Percentiles rank a stretch among this genome's conserved stretches.
phyloP scores from a whole-genome alignment of 2,329 filamentous ascomycete species.

The Penicillium sp. region DNA sequence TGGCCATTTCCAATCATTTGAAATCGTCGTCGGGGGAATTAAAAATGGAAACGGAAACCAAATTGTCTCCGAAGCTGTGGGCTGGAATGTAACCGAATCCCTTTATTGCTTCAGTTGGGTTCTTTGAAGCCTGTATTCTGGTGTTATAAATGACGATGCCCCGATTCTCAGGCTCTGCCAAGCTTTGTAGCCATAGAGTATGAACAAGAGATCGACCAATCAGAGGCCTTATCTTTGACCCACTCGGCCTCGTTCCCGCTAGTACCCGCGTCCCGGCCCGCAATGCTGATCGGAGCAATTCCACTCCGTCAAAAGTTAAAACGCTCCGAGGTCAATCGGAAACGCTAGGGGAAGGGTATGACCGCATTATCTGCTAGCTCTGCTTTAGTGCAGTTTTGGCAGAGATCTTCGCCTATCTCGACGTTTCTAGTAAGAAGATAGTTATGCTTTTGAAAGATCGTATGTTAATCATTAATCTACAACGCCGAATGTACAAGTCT shows the following conservation, averaged over 20 bases:
- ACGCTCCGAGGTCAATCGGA: too few relatives aligned
- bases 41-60: not conserved
- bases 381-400: too few relatives aligned
- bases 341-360: too few relatives aligned
- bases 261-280: not conserved
- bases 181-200: constrained; percentile 5
- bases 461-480: too few relatives aligned
- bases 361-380: too few relatives aligned
- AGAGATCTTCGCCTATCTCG: too few relatives aligned
- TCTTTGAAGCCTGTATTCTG: constrained; percentile 5
- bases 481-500: too few relatives aligned
- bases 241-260: not conserved
- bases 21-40: not conserved
- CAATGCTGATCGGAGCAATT: not conserved
- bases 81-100: not conserved
- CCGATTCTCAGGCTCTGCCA: constrained; percentile 12
- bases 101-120: not conserved
- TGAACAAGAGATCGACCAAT: not conserved
- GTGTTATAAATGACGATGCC: constrained; percentile 13
- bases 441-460: too few relatives aligned
- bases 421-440: too few relatives aligned
- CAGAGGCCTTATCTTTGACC: rapidly evolving
- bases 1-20: not conserved
- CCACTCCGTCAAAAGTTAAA: not conserved
- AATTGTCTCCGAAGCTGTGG: not conserved